Conservation (phyloP, 176 grass and related monocot genomes). For the Aegilops sharonensis region DNA sequence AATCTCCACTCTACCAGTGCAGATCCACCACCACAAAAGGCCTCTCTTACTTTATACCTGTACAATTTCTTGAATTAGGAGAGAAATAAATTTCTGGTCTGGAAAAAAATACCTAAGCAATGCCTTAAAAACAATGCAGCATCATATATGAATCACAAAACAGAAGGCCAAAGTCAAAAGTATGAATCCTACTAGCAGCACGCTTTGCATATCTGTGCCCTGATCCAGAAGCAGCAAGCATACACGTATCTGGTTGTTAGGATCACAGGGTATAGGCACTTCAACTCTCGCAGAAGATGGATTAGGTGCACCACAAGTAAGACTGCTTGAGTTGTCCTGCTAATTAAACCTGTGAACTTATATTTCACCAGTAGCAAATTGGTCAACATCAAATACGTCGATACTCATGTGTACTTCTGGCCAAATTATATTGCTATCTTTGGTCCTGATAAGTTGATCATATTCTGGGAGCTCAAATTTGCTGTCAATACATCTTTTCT, state of each 20-base stretch:
- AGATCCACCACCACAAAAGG: conserved; percentile 63
- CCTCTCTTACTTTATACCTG: conserved; percentile 85
- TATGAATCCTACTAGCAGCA: conserved; percentile 97
- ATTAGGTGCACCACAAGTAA: conserved; percentile 71
- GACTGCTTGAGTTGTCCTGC: conserved; percentile 94
- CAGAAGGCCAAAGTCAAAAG: conserved; percentile 21
- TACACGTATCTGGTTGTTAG: conserved; percentile 76
- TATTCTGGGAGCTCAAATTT: too few species aligned
- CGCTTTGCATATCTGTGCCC: conserved; percentile 59
- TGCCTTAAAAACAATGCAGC: not conserved
- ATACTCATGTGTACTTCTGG: too few species aligned
- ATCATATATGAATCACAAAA: not conserved
- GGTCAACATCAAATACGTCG: conserved; percentile 59
- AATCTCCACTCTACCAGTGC: conserved; percentile 87
- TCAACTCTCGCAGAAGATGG: conserved; percentile 58
- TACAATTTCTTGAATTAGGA: not conserved
- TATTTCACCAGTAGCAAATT: conserved; percentile 36
- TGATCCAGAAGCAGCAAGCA: conserved; percentile 69
- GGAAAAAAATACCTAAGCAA: not conserved
- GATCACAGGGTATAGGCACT: conserved; percentile 80
- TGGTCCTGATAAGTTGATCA: too few species aligned
- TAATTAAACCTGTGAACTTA: conserved; percentile 47
- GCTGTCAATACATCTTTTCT: too few species aligned
- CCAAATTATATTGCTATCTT: too few species aligned
- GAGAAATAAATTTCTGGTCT: not conserved